phyloP scores from a whole-genome alignment of 352 stramenopile genomes.

The Phytopythium helicoides region DNA sequence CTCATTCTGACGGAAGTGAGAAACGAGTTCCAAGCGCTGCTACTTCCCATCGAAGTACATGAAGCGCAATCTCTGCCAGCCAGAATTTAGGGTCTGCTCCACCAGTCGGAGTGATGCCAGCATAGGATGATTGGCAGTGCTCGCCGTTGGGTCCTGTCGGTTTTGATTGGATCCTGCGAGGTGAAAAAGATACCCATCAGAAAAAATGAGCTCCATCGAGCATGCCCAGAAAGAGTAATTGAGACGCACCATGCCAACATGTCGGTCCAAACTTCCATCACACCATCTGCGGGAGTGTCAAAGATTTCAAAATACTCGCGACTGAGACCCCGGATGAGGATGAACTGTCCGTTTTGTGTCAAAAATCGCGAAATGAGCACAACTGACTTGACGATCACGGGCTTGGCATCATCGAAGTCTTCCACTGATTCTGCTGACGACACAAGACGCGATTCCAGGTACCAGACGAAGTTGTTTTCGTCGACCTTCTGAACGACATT shows the following conservation, averaged over 20 bases:
- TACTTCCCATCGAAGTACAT: slow-evolving; percentile 3
- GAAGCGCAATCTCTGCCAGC: slow-evolving; percentile 1
- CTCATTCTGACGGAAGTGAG: too few relatives aligned
- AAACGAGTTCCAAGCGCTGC: slow-evolving; percentile 1
- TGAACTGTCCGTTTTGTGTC: background rate
- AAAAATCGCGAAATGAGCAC: slow-evolving; percentile 2
- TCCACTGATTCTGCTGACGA: background rate
- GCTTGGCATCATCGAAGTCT: too few relatives aligned
- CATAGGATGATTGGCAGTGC: too few relatives aligned
- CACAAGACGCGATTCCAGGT: slow-evolving; percentile 1
- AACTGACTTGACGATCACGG: slow-evolving; percentile 4
- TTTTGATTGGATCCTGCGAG: slow-evolving; percentile 5
- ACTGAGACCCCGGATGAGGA: slow-evolving; percentile 4
- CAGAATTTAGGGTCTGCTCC: slow-evolving; percentile 2
- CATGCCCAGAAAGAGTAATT: too few relatives aligned
- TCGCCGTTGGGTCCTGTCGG: background rate
- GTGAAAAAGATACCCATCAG: too few relatives aligned
- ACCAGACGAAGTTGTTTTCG: slow-evolving; percentile 5
- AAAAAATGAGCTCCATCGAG: background rate
- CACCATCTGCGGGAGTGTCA: background rate
- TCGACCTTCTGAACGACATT: slow-evolving; percentile 7
- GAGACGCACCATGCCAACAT: slow-evolving; percentile 1
- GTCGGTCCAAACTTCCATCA: slow-evolving; percentile 3
- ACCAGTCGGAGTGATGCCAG: slow-evolving; percentile 1
- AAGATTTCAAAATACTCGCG: slow-evolving; percentile 4